Percentiles rank a stretch among this genome's conserved stretches.
These are phyloP conservation scores for Aspergillus candidus DNA, from an alignment of 2,329 filamentous ascomycete species.

Conservation along the genomic window DNA sequence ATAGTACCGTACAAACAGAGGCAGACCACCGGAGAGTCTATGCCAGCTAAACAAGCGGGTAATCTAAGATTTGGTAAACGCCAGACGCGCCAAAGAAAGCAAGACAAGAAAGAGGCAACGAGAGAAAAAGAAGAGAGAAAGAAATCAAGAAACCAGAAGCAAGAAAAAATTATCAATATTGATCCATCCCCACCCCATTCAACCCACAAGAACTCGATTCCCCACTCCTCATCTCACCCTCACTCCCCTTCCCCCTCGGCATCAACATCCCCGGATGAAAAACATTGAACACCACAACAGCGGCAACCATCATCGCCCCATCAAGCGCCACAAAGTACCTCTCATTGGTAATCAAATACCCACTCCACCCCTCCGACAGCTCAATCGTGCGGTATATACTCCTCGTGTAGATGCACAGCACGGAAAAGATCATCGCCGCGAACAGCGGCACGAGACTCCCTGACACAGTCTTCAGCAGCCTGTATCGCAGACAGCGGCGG, in stretches of 20 bases:
- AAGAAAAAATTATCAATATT: background rate
- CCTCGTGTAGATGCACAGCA: conserved; percentile 43
- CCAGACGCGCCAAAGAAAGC: background rate
- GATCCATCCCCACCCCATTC: conserved; percentile 5
- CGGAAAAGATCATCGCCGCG: conserved; percentile 37
- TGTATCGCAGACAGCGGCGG: conserved; percentile 26
- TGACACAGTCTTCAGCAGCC: conserved; percentile 19
- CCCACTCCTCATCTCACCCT: conserved; percentile 13
- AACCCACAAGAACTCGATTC: background rate
- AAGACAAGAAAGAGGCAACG: background rate
- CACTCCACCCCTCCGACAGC: conserved; percentile 45
- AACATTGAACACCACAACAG: conserved; percentile 42
- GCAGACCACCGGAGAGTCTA: too few species aligned
- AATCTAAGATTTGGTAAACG: background rate
- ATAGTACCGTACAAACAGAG: too few species aligned
- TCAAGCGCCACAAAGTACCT: conserved; percentile 47
- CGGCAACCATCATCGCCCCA: conserved; percentile 44
- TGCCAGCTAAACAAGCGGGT: too few species aligned
- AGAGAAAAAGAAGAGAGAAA: conserved; percentile 2
- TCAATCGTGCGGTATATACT: conserved; percentile 49
- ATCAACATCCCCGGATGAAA: conserved; percentile 41
- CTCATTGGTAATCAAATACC: conserved; percentile 48
- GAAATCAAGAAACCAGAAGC: background rate
- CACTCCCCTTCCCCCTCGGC: conserved; percentile 15
- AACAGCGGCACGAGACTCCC: conserved; percentile 28